Evolutionary conservation across 768 basidiomycete species (phyloP).

Genomic region (Saitozyma podzolica): DNA sequence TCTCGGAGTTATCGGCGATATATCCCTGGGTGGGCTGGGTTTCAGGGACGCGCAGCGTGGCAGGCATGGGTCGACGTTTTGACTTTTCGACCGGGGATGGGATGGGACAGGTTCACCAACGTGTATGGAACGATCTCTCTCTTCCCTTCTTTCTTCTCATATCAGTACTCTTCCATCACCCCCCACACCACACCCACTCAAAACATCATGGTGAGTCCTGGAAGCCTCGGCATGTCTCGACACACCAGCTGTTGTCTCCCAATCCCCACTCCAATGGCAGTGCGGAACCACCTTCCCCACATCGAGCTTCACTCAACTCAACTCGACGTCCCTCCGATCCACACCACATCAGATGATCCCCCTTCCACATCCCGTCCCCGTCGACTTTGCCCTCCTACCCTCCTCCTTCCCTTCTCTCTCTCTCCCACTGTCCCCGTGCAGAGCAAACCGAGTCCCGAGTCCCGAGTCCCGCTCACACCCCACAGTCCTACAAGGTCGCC

Average conservation of each 20-base stretch:
- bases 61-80: neutral
- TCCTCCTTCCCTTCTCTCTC: too few species aligned
- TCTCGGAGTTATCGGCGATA: neutral
- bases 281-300: too few species aligned
- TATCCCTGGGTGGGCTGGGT: neutral
- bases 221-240: too few species aligned
- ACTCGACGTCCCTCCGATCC: too few species aligned
- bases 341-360: too few species aligned
- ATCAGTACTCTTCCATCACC: neutral
- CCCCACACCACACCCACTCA: neutral
- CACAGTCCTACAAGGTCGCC: slow-evolving; percentile 72
- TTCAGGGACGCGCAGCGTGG: neutral
- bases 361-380: too few species aligned
- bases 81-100: neutral
- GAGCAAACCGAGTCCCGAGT: too few species aligned
- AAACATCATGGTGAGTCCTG: neutral
- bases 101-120: neutral
- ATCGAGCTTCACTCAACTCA: too few species aligned
- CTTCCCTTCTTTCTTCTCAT: neutral
- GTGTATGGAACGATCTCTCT: neutral
- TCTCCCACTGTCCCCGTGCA: too few species aligned
- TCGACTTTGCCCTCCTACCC: too few species aligned
- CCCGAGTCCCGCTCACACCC: neutral
- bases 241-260: too few species aligned
- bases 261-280: too few species aligned